Conservation (phyloP, 2,329 filamentous ascomycete species). For the Trichoderma semiorbis region DNA sequence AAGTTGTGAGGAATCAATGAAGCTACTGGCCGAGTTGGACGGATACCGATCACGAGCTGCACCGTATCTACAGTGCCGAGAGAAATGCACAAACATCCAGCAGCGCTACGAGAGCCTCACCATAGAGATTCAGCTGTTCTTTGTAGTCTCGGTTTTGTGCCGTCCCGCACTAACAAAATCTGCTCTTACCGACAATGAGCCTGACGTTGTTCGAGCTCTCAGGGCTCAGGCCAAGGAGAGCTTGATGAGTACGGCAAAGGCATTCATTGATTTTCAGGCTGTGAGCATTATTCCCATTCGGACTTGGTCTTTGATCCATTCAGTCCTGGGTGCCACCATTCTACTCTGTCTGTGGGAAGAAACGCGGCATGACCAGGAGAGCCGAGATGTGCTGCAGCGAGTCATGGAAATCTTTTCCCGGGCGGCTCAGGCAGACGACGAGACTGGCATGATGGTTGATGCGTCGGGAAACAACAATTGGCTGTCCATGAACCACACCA, state of each 20-base stretch:
- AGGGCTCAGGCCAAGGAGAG: conserved; percentile 8
- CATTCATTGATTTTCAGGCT: conserved; percentile 10
- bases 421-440: conserved; percentile 6
- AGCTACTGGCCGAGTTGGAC: conserved; percentile 1
- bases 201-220: not conserved
- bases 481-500: conserved; percentile 9
- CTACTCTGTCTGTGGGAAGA: conserved; percentile 15
- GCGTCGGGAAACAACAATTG: not conserved
- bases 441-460: conserved; percentile 4
- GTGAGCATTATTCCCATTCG: conserved; percentile 14
- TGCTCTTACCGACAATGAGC: not conserved
- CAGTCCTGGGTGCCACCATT: conserved; percentile 6
- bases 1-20: not conserved
- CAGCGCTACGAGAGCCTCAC: conserved; percentile 10
- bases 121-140: not conserved
- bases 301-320: conserved; percentile 13
- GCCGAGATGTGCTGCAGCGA: conserved; percentile 8
- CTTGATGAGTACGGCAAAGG: conserved; percentile 1
- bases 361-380: conserved; percentile 8
- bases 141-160: not conserved
- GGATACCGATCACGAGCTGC: conserved; percentile 1
- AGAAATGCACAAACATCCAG: conserved; percentile 5
- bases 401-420: conserved; percentile 12
- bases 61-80: not conserved
- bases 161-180: not conserved